Evolutionary conservation across 305 asterid species (phyloP), one percentile per base, ranked within the genome.

Genomic region (Fraxinus xanthoxyloides): DNA sequence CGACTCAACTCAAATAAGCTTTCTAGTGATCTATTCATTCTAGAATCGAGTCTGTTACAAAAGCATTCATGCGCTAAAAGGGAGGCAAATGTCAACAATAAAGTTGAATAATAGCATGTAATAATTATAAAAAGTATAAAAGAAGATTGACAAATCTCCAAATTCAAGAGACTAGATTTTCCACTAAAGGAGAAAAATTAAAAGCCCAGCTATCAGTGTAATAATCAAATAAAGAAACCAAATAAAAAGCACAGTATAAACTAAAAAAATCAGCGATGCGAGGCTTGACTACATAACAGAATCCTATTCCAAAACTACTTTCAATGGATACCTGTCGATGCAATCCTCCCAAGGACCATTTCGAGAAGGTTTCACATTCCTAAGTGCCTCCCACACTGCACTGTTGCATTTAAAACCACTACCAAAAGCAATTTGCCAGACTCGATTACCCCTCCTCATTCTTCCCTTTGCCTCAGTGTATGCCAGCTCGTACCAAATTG

Each of bases 331-430:
- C 79, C 79, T 83, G 26, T 90, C 86, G 19, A 90, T 90, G 85
- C 90, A 90, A 79, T 90, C 93, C 84, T 87, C 93, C 93, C 93
- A 90, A 0, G 93, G 93, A 78, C 87, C 79, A 81, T 80, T 80
- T 7, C 3, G 78, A 73, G 91, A 84, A 8, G 93, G 87, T 78
- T 81, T 84, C 30, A 88, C 89, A 61, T 87, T 81, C 38, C 85
- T 72, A 3, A 90, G 89, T 30, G 93, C 93, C 77, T 85, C 87
- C 93, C 91, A 90, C 30, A 90, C 91, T 13, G 91, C 93, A 81
- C 93, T 90, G 30, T 88, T 88, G 79, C 93, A 90, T 81, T 90
- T 90, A 75, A 90, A 90, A 31, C 93, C 93, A 54, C 84, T 81
- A 36, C 85, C 85, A 67, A 82, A 77, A 3, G 85, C 85, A 77